phyloP scores from a whole-genome alignment of 1,284 basidiomycete species.

The Thecaphora thlaspeos region DNA sequence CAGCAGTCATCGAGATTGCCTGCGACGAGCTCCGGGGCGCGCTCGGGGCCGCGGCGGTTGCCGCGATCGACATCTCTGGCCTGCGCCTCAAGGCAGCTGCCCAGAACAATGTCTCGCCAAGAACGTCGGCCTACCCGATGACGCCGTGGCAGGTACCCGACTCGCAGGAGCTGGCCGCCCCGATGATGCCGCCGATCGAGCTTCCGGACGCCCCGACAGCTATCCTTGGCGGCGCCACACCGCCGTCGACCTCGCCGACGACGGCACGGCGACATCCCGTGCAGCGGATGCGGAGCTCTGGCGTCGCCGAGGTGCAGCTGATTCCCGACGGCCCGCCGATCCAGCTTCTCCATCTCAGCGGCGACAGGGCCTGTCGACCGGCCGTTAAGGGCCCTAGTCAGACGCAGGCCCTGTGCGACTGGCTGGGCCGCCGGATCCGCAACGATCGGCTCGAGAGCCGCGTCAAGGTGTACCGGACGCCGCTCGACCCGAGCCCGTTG shows the following conservation, averaged over 20 bases:
- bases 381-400: background rate
- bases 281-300: background rate
- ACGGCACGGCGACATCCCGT: background rate
- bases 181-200: constrained; percentile 19
- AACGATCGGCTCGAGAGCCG: background rate
- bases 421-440: background rate
- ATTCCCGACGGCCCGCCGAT: background rate
- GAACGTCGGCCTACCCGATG: constrained; percentile 7
- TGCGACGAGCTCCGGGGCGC: constrained; percentile 19
- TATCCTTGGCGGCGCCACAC: constrained; percentile 6
- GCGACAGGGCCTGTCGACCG: constrained; percentile 8
- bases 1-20: constrained; percentile 16
- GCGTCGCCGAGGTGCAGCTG: background rate
- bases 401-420: background rate
- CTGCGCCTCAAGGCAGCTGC: constrained; percentile 13
- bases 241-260: background rate
- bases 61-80: constrained; percentile 24
- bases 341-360: constrained; percentile 9
- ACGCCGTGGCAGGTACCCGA: constrained; percentile 13
- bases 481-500: constrained; percentile 1
- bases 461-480: constrained; percentile 18
- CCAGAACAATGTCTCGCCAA: constrained; percentile 9
- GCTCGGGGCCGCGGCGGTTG: constrained; percentile 20
- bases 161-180: constrained; percentile 5
- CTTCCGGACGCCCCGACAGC: constrained; percentile 8